Conservation (phyloP, 116 monocot species). For the Zostera marina region DNA sequence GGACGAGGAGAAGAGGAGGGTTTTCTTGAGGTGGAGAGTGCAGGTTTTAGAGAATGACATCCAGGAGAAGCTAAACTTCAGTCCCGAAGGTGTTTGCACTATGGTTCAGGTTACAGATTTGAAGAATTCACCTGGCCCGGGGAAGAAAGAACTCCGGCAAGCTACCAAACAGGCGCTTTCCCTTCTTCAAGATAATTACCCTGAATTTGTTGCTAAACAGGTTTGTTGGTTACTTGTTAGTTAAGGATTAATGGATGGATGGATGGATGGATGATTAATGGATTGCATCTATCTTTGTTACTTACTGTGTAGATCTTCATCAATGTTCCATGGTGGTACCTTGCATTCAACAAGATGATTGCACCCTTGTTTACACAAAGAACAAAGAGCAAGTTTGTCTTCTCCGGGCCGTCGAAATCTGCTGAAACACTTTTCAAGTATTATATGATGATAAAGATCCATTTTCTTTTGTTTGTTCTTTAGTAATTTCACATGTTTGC, state of each 20-base stretch:
- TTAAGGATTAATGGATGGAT: neutral
- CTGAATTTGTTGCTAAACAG: slow-evolving; percentile 59
- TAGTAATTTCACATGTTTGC: neutral
- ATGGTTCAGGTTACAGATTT: slow-evolving; percentile 72
- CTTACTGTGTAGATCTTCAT: slow-evolving; percentile 31
- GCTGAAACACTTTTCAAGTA: slow-evolving; percentile 62
- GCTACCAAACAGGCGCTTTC: slow-evolving; percentile 26
- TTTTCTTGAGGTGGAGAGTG: slow-evolving; percentile 64
- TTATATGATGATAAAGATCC: neutral
- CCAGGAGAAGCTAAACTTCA: slow-evolving; percentile 32
- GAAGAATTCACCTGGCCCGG: slow-evolving; percentile 34
- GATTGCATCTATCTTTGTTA: neutral
- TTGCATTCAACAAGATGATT: slow-evolving; percentile 60
- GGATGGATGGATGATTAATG: neutral
- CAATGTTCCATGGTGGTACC: slow-evolving; percentile 78
- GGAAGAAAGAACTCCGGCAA: slow-evolving; percentile 43
- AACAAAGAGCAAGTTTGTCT: slow-evolving; percentile 73
- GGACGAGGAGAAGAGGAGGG: slow-evolving; percentile 44
- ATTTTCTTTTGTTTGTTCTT: neutral
- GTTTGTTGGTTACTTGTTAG: slow-evolving; percentile 7
- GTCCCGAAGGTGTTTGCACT: slow-evolving; percentile 31
- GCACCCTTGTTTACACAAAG: slow-evolving; percentile 65
- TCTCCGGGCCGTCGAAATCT: slow-evolving; percentile 51
- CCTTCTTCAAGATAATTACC: slow-evolving; percentile 64
- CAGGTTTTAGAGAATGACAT: slow-evolving; percentile 72